Evolutionary conservation across 495 filamentous ascomycete genomes (phyloP).

Genomic region (Penicillium paxilli): DNA sequence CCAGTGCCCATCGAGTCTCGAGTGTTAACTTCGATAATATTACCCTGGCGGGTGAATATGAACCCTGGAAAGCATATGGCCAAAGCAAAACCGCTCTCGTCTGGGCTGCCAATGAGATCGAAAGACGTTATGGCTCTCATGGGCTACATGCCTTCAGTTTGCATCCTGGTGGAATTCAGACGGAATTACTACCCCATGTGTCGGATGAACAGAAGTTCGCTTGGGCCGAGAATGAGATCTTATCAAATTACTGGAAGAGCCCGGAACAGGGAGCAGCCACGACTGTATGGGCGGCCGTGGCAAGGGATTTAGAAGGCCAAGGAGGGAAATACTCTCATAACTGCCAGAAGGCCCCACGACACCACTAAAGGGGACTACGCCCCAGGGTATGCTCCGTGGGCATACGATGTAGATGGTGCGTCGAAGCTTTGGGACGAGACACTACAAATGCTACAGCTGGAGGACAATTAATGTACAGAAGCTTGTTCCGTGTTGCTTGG

Average conservation of each 20-base stretch:
- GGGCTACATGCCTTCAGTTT: conserved; percentile 40
- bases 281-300: conserved; percentile 38
- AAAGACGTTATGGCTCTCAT: conserved; percentile 33
- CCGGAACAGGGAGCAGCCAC: conserved; percentile 42
- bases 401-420: neutral
- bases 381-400: neutral
- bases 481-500: no score
- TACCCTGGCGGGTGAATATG: conserved; percentile 34
- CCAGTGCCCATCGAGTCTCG: conserved; percentile 39
- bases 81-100: conserved; percentile 42
- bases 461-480: neutral
- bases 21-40: neutral
- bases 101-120: conserved; percentile 44
- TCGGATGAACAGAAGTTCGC: conserved; percentile 15
- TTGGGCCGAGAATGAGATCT: conserved; percentile 10
- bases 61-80: conserved; percentile 35
- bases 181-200: conserved; percentile 18
- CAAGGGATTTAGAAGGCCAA: conserved; percentile 34
- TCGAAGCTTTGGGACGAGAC: neutral
- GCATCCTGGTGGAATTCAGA: conserved; percentile 40
- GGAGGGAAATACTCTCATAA: conserved; percentile 42
- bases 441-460: neutral
- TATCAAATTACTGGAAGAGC: conserved; percentile 30
- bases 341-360: conserved; percentile 15
- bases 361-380: neutral